Conservation (phyloP, 805 yeast species). For the Candida khao-thaluensis region DNA sequence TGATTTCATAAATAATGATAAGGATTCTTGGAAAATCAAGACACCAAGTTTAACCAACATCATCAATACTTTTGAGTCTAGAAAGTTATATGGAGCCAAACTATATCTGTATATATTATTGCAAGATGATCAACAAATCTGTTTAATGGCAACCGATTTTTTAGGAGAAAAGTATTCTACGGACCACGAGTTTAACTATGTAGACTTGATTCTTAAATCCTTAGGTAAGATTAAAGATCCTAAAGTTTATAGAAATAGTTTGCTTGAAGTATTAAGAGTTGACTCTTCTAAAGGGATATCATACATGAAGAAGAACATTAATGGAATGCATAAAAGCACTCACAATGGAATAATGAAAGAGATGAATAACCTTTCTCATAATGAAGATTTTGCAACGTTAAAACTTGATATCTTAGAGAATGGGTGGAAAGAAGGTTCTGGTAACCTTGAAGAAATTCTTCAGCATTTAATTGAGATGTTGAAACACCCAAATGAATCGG, state of each 20-base stretch:
- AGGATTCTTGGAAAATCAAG: slow-evolving; percentile 16
- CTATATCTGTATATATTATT: slow-evolving; percentile 13
- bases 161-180: slow-evolving; percentile 2
- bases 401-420: slow-evolving; percentile 38
- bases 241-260: slow-evolving; percentile 27
- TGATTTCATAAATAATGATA: slow-evolving; percentile 15
- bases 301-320: slow-evolving; percentile 30
- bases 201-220: slow-evolving; percentile 10
- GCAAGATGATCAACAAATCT: slow-evolving; percentile 10
- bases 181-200: slow-evolving; percentile 3
- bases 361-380: slow-evolving; percentile 20
- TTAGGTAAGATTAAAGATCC: slow-evolving; percentile 19
- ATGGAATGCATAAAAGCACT: slow-evolving; percentile 23
- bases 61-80: slow-evolving; percentile 6
- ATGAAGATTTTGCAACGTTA: slow-evolving; percentile 27
- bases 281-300: slow-evolving; percentile 28
- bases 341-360: slow-evolving; percentile 34
- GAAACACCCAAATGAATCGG: slow-evolving; percentile 17
- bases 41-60: slow-evolving; percentile 6
- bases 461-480: slow-evolving; percentile 25
- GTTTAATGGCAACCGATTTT: slow-evolving; percentile 7
- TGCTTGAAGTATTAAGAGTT: slow-evolving; percentile 31
- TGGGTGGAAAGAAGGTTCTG: slow-evolving; percentile 21
- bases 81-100: slow-evolving; percentile 9
- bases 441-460: slow-evolving; percentile 24